Conservation (phyloP, 2,329 filamentous ascomycete genomes). For the Cordyceps cicadae region DNA sequence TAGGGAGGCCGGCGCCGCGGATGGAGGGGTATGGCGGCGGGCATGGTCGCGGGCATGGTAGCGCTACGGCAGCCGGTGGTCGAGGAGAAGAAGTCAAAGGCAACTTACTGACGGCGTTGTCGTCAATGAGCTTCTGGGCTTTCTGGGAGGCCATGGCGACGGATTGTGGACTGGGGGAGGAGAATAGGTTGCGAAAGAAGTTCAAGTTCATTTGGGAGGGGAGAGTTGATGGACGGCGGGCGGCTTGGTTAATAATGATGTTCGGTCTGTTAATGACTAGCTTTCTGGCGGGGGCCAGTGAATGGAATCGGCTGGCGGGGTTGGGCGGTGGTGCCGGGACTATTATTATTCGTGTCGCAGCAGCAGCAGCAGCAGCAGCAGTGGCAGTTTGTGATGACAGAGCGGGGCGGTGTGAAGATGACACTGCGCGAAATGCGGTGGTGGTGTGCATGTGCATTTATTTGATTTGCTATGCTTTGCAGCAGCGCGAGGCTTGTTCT, state of each 20-base stretch:
- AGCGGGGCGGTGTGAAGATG: constrained; percentile 1
- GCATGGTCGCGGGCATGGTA: not conserved
- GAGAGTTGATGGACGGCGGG: not conserved
- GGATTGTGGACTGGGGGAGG: constrained; percentile 47
- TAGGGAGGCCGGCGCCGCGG: not conserved
- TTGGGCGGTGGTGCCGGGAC: not conserved
- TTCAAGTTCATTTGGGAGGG: constrained; percentile 52
- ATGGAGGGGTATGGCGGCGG: not conserved
- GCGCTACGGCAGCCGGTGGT: not conserved
- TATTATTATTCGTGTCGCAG: not conserved
- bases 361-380: too few relatives aligned
- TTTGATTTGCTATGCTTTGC: not conserved
- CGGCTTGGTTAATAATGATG: not conserved
- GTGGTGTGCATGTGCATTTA: not conserved
- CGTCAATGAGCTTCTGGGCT: constrained; percentile 77
- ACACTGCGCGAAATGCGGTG: not conserved
- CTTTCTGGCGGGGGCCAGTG: not conserved
- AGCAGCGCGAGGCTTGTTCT: not conserved
- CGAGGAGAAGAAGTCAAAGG: not conserved
- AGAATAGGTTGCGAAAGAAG: constrained; percentile 66
- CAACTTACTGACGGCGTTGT: constrained; percentile 70
- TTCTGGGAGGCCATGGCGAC: constrained; percentile 76
- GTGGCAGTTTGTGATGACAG: not conserved
- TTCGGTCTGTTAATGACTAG: not conserved
- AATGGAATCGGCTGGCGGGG: not conserved